Percentiles rank a stretch among this genome's conserved stretches.
phyloP scores from a whole-genome alignment of 1,139 yeast genomes.

The Meyerozyma athensensis region DNA sequence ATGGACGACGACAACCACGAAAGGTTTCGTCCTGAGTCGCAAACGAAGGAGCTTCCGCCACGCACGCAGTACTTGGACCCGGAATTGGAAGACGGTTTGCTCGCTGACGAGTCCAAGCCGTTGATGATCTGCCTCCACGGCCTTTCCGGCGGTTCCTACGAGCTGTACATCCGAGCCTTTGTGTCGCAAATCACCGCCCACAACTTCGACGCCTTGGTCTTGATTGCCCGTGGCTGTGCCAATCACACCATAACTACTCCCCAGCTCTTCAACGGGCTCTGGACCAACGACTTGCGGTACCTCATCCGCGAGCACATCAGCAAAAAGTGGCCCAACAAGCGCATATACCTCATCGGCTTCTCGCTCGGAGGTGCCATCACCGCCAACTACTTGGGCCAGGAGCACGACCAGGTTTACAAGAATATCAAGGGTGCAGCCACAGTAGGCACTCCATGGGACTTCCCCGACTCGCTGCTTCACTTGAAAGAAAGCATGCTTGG shows the following conservation, averaged over 20 bases:
- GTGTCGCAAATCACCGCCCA: conserved; percentile 29
- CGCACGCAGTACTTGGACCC: conserved; percentile 40
- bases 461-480: conserved; percentile 31
- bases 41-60: conserved; percentile 36
- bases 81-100: conserved; percentile 22
- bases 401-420: conserved; percentile 28
- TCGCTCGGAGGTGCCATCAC: conserved; percentile 56
- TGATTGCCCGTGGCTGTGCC: conserved; percentile 60
- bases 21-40: conserved; percentile 29
- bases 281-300: conserved; percentile 59
- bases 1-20: conserved; percentile 22
- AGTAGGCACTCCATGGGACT: conserved; percentile 22
- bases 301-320: conserved; percentile 45
- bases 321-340: conserved; percentile 45
- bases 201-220: conserved; percentile 49
- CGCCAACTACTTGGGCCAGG: conserved; percentile 54
- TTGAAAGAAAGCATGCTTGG: conserved; percentile 42
- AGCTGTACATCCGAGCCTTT: conserved; percentile 48
- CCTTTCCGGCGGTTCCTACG: conserved; percentile 60
- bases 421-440: conserved; percentile 47
- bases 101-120: conserved; percentile 41
- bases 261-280: conserved; percentile 52
- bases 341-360: conserved; percentile 49
- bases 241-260: conserved; percentile 55
- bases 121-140: conserved; percentile 55